phyloP scores from a whole-genome alignment of 371 early-diverging fungal genomes.

The Mortierella sp. region DNA sequence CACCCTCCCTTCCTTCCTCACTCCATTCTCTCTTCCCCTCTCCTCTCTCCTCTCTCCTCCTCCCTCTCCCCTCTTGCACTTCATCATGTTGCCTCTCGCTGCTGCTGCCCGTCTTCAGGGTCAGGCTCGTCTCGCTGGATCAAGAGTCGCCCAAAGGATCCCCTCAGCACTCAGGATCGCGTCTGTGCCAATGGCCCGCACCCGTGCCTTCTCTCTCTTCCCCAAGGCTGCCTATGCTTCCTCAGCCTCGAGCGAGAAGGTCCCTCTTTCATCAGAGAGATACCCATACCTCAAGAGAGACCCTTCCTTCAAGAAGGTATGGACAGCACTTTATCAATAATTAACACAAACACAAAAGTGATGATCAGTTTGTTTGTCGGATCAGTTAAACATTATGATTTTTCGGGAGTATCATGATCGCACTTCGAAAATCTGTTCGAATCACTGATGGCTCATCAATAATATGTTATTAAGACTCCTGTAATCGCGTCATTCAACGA shows the following conservation, averaged over 20 bases:
- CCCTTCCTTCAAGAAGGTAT: slow-evolving; percentile 69
- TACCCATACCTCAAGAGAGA: slow-evolving; percentile 60
- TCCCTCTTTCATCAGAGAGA: slow-evolving; percentile 33
- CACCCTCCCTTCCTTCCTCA: background rate
- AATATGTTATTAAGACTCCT: background rate
- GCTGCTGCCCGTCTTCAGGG: slow-evolving; percentile 25
- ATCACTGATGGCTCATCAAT: slow-evolving; percentile 16
- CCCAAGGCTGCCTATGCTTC: slow-evolving; percentile 36
- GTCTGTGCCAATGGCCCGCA: slow-evolving; percentile 9
- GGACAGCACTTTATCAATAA: too few species aligned
- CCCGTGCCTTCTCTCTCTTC: slow-evolving; percentile 30
- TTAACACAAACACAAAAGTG: too few species aligned
- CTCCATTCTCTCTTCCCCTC: slow-evolving; percentile 1
- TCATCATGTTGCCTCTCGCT: slow-evolving; percentile 31
- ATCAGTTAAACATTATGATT: background rate
- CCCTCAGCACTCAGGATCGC: slow-evolving; percentile 12
- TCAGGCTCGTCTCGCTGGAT: slow-evolving; percentile 20
- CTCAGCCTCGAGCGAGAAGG: slow-evolving; percentile 16
- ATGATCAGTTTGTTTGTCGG: too few species aligned
- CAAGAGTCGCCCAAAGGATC: slow-evolving; percentile 6
- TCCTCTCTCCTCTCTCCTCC: background rate
- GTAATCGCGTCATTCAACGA: slow-evolving; percentile 1
- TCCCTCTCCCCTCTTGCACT: background rate
- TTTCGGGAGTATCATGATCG: background rate
- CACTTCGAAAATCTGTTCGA: background rate